Conservation (phyloP, 139 green algal genomes). For the Chlamydomonas asymmetrica region DNA sequence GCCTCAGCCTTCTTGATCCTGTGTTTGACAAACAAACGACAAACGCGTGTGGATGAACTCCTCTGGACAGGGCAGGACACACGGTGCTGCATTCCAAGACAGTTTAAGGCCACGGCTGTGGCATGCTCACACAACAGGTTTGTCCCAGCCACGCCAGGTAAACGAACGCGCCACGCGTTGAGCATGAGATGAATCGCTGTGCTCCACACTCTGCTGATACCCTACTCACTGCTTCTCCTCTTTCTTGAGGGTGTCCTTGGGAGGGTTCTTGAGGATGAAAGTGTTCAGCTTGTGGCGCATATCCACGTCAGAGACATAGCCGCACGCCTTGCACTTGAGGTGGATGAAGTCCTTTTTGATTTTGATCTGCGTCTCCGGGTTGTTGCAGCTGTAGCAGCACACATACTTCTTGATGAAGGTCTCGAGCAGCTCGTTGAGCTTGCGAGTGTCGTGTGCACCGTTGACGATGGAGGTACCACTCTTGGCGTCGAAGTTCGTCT, state of each 20-base stretch:
- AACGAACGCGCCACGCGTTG: background rate
- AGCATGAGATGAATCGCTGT: background rate
- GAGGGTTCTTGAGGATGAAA: slow-evolving; percentile 99
- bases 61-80: background rate
- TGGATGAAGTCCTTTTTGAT: slow-evolving; percentile 88
- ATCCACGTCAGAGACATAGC: slow-evolving; percentile 87
- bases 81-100: background rate
- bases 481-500: slow-evolving; percentile 95
- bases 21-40: too few species aligned
- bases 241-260: slow-evolving; percentile 88
- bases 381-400: slow-evolving; percentile 97
- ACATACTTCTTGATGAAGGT: slow-evolving; percentile 99
- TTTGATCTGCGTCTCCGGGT: slow-evolving; percentile 96
- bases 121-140: background rate
- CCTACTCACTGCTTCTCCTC: slow-evolving; percentile 88
- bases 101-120: background rate
- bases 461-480: slow-evolving; percentile 95
- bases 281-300: slow-evolving; percentile 96
- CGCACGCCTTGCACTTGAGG: slow-evolving; percentile 95
- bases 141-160: background rate
- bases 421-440: slow-evolving; percentile 90
- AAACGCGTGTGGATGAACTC: too few species aligned
- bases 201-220: background rate
- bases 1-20: slow-evolving; percentile 91
- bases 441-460: slow-evolving; percentile 68